Base-by-base conservation (phyloP, 306 rosid species). In the Purshia tridentata region DNA sequence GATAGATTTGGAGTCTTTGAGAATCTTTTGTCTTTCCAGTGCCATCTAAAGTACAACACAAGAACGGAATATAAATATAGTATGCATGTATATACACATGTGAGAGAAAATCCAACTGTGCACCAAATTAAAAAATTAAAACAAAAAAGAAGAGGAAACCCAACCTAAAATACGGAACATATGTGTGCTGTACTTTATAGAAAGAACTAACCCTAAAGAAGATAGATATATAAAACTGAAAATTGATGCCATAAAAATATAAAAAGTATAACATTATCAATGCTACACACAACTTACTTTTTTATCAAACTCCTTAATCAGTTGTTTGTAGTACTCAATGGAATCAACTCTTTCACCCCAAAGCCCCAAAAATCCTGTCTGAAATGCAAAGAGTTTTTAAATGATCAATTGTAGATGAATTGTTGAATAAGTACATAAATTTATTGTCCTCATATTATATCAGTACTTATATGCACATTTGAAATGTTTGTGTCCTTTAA, bases 1-100 rank as follows among this genome's bases (percentile, higher is more conserved):
- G 74, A 91, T 76, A 50, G 87, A 81, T 81, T 88, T 91, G 23
- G 97, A 46, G 77, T 91, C 97, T 78, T 88, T 91, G 85, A 94
- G 76, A 82, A 94, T 79, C 54, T 78, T 91, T 78, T 88, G 91
- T 23, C 92, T 90, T 83, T 91, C 99, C 81, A 61, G 68, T 70
- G 75, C 63, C 96, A 94, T 85, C 99, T 94, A 78, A 79, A 73
- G 74, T 47, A 77, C 42, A 72, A 35, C 51, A 62, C 40, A 67
- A 69, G 48, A 65, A 64, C 9, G 71, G 13, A 71, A 51, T 8
- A 65, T 6, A 35, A 29, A 29, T 29, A 29, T 29, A 3, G 35
- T 29, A 29, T 29, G 35, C 2, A 29, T 1, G 35, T 29, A 64
- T 15, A 35, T 56, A 51, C 2, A 16, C 19, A 67, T 46, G 47